phyloP scores from a whole-genome alignment of 2,329 filamentous ascomycete genomes.

The Trichoderma guizhouense region DNA sequence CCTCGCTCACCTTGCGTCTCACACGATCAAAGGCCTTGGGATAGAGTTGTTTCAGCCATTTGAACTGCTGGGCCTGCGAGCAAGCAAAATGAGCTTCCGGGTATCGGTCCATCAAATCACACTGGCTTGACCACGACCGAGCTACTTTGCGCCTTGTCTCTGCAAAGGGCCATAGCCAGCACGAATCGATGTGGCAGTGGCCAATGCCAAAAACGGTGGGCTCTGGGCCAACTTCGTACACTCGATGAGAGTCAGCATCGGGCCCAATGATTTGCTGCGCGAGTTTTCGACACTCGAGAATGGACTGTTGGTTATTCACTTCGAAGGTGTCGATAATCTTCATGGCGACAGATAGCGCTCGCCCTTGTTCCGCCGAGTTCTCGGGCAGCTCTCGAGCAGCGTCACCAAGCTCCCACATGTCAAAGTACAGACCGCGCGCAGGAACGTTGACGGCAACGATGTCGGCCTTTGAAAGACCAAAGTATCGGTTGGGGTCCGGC shows the following conservation, averaged over 20 bases:
- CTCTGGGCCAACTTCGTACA: slow-evolving; percentile 73
- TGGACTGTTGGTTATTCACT: slow-evolving; percentile 71
- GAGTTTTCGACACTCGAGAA: slow-evolving; percentile 76
- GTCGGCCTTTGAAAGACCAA: slow-evolving; percentile 69
- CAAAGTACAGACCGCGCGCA: slow-evolving; percentile 78
- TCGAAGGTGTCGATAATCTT: slow-evolving; percentile 89
- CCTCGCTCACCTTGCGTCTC: slow-evolving; percentile 84
- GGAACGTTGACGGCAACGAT: slow-evolving; percentile 87
- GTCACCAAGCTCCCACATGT: slow-evolving; percentile 95
- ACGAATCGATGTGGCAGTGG: slow-evolving; percentile 96
- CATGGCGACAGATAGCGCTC: slow-evolving; percentile 79
- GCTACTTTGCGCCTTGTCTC: slow-evolving; percentile 97
- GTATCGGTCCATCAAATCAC: slow-evolving; percentile 90
- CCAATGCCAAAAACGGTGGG: slow-evolving; percentile 85
- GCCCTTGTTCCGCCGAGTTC: slow-evolving; percentile 84
- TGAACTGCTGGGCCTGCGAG: slow-evolving; percentile 95
- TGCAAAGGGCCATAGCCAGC: slow-evolving; percentile 98
- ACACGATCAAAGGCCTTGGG: slow-evolving; percentile 86
- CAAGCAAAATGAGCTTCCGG: slow-evolving; percentile 89
- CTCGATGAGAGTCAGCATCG: slow-evolving; percentile 74
- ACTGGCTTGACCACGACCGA: slow-evolving; percentile 95
- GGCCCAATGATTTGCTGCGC: slow-evolving; percentile 79
- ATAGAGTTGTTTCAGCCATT: slow-evolving; percentile 91
- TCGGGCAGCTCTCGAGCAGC: slow-evolving; percentile 86
- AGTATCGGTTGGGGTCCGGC: slow-evolving; percentile 80